These are phyloP conservation scores for Zygosaccharomyces pseudobailii DNA, from an alignment of 1,139 yeast species.

Conservation along the genomic window DNA sequence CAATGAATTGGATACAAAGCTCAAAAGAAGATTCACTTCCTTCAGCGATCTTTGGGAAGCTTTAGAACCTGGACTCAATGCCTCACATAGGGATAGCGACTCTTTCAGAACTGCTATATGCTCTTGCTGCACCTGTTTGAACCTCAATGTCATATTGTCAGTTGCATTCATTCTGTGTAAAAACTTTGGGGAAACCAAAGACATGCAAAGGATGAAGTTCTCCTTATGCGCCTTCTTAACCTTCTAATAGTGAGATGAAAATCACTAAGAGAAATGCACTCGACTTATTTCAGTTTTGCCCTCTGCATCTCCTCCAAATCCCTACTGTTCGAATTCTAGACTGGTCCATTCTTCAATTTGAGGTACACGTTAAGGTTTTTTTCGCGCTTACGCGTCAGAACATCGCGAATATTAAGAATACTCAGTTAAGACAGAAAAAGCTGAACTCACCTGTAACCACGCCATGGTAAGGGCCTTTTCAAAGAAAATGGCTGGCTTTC, in stretches of 20 bases:
- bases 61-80: conserved; percentile 7
- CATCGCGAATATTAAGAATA: background rate
- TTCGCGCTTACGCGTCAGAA: conserved; percentile 4
- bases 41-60: conserved; percentile 13
- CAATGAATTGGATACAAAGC: conserved; percentile 5
- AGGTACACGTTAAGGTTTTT: background rate
- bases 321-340: background rate
- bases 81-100: conserved; percentile 9
- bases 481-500: background rate
- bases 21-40: conserved; percentile 7
- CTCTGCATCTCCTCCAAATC: background rate
- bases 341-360: background rate
- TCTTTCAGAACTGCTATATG: conserved; percentile 7
- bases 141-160: background rate
- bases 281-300: background rate
- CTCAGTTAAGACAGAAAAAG: background rate
- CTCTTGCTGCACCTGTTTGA: conserved; percentile 4
- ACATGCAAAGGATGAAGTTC: background rate
- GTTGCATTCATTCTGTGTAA: background rate
- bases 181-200: background rate
- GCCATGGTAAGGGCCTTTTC: background rate
- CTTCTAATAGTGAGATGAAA: background rate
- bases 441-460: background rate
- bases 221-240: background rate
- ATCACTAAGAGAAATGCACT: background rate